These are phyloP conservation scores for Leccinum pellstonianum DNA, from an alignment of 768 basidiomycete genomes.

Conservation along the genomic window DNA sequence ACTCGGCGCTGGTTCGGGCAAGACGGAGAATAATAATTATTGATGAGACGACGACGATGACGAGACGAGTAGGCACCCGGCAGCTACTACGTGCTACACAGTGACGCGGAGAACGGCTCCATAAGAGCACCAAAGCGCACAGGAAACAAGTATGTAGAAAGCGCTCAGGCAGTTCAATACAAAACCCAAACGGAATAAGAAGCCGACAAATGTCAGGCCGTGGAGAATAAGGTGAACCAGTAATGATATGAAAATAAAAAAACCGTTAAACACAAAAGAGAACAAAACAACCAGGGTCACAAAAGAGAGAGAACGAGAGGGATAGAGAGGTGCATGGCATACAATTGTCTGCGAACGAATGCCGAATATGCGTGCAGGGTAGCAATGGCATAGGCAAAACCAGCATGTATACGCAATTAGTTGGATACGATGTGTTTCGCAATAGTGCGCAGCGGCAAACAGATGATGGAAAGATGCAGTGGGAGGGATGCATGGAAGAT, in stretches of 20 bases:
- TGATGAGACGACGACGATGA: constrained; percentile 14
- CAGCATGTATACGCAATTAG: constrained; percentile 34
- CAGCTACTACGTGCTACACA: constrained; percentile 35
- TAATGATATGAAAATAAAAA: constrained; percentile 33
- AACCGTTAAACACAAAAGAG: constrained; percentile 18
- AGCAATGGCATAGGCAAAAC: constrained; percentile 31
- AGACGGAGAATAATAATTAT: constrained; percentile 24
- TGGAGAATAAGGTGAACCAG: constrained; percentile 30
- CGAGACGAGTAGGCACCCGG: constrained; percentile 33
- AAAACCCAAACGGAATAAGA: constrained; percentile 26
- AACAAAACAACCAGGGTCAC: constrained; percentile 27
- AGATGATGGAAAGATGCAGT: constrained; percentile 20
- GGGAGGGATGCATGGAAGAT: constrained; percentile 35
- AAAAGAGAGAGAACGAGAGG: not conserved
- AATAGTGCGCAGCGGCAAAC: constrained; percentile 32
- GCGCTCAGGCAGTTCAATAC: constrained; percentile 26
- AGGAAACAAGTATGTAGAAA: constrained; percentile 29
- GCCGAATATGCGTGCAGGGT: constrained; percentile 21
- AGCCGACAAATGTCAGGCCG: constrained; percentile 26
- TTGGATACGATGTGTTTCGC: constrained; percentile 37
- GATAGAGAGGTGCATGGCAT: constrained; percentile 20
- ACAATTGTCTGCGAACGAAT: constrained; percentile 25
- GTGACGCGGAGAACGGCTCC: constrained; percentile 31
- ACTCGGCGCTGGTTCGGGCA: not conserved
- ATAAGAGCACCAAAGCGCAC: constrained; percentile 30